Base-by-base conservation (phyloP, 1,284 basidiomycete genomes). In the Rhizoctonia solani region DNA sequence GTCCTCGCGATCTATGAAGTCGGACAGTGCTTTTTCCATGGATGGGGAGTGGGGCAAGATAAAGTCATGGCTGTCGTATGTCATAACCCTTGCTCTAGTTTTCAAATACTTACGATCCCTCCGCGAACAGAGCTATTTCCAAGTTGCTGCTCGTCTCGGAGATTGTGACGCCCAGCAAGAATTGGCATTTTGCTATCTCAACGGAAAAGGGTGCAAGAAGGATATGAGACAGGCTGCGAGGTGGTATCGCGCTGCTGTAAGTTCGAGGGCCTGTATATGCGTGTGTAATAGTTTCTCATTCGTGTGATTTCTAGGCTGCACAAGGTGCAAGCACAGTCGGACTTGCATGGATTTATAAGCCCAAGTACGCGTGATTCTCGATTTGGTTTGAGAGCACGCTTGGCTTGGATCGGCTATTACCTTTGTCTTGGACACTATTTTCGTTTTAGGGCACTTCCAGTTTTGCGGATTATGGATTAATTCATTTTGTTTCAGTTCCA, bases 1-100 rank as follows among this genome's bases (percentile, higher is more conserved):
- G 88, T 95, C 39, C 81, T 95, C 29, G 92, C 93, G 1, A 90
- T 95, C 52, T 93, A 95, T 74, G 93, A 96, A 78, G 89, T 96
- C 4, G 93, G 91, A 1, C 91, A 93, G 76, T 94, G 92, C 75
- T 95, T 93, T 77, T 92, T 91, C 75, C 90, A 92, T 70, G 93
- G 93, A 0, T 95, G 93, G 92, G 93, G 93, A 4, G 86, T 92
- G 13, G 77, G 81, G 59, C 92, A 92, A 77, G 92, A 95, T 77
- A 89, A 88, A 78, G 88, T 87, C 79, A 92, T 92, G 89, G 91
- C 86, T 13, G 86, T 92, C 53, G 87, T 89, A 74, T 65, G 87
- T 85, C 3, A 44, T 37, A 11, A 11, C 1, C n/a, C 53, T 30
- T 19, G 34, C 58, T 69, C 66, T 68, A 70, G 21, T 61, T 73